Conservation (phyloP, 805 yeast genomes). For the Vanderwaltozyma polyspora region DNA sequence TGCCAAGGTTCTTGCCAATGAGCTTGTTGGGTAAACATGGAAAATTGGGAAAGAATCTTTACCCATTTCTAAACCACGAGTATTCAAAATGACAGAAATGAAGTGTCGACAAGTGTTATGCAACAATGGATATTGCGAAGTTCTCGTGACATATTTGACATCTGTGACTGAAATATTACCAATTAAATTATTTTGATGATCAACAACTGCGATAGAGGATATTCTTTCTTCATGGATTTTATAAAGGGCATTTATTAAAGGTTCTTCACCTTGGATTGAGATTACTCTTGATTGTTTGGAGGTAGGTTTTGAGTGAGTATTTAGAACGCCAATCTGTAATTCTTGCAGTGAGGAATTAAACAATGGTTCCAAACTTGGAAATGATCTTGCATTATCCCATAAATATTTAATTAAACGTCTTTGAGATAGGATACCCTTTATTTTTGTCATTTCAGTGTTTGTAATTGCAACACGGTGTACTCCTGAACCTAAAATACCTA, state of each 20-base stretch:
- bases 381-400: constrained; percentile 88
- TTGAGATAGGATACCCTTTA: constrained; percentile 83
- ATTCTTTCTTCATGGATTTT: constrained; percentile 78
- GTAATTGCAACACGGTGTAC: constrained; percentile 88
- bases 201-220: constrained; percentile 88
- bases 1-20: constrained; percentile 82
- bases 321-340: constrained; percentile 59
- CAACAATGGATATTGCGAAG: constrained; percentile 75
- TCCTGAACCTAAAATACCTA: constrained; percentile 86
- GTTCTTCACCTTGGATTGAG: constrained; percentile 77
- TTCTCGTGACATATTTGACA: constrained; percentile 75
- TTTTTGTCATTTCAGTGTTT: constrained; percentile 38
- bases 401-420: constrained; percentile 73
- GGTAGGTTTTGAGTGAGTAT: constrained; percentile 27
- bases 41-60: constrained; percentile 95
- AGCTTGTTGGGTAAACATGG: constrained; percentile 72
- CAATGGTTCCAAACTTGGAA: constrained; percentile 68
- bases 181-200: constrained; percentile 56
- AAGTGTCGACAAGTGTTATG: constrained; percentile 80
- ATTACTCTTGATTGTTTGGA: constrained; percentile 46
- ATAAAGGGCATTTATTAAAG: constrained; percentile 73
- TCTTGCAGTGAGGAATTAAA: constrained; percentile 59
- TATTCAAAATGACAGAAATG: constrained; percentile 71
- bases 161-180: constrained; percentile 95
- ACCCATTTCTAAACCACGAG: constrained; percentile 74